Evolutionary conservation across 192 early-diverging fungal species (phyloP).

Genomic region (Linnemannia elongata): DNA sequence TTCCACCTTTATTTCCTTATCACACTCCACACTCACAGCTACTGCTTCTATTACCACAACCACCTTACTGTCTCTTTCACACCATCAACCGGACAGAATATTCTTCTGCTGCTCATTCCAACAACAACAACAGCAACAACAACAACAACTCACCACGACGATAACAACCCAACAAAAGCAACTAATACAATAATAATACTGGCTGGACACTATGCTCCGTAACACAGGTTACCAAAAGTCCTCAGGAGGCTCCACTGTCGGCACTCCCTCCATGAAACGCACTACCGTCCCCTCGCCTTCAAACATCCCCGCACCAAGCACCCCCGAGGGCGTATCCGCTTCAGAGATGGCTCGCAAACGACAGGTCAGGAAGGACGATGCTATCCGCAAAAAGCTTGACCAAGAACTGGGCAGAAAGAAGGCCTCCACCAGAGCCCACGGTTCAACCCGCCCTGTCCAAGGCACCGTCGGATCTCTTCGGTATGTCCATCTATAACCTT

Average conservation of each 20-base stretch:
- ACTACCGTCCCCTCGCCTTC: constrained; percentile 39
- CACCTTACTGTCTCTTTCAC: neutral
- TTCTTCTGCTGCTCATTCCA: neutral
- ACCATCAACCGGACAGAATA: neutral
- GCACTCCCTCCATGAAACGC: constrained; percentile 40
- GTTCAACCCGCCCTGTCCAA: constrained; percentile 55
- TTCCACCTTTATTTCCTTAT: neutral
- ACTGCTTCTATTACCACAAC: neutral
- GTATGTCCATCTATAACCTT: constrained; percentile 23
- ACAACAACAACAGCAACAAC: neutral
- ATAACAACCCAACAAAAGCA: constrained; percentile 16
- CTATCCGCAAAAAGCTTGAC: constrained; percentile 83
- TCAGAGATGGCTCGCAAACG: constrained; percentile 56
- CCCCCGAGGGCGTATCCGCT: constrained; percentile 31
- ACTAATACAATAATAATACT: neutral
- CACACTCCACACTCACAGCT: neutral
- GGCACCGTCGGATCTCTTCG: constrained; percentile 65
- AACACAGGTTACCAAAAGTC: constrained; percentile 40
- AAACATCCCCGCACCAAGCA: constrained; percentile 4
- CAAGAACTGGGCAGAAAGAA: constrained; percentile 69
- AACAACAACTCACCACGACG: neutral
- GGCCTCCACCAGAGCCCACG: constrained; percentile 44
- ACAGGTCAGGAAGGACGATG: constrained; percentile 66
- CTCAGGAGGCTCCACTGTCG: constrained; percentile 33
- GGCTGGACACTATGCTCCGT: constrained; percentile 29